Conservation (phyloP, 1,284 basidiomycete species). For the Ganoderma lucidum region DNA sequence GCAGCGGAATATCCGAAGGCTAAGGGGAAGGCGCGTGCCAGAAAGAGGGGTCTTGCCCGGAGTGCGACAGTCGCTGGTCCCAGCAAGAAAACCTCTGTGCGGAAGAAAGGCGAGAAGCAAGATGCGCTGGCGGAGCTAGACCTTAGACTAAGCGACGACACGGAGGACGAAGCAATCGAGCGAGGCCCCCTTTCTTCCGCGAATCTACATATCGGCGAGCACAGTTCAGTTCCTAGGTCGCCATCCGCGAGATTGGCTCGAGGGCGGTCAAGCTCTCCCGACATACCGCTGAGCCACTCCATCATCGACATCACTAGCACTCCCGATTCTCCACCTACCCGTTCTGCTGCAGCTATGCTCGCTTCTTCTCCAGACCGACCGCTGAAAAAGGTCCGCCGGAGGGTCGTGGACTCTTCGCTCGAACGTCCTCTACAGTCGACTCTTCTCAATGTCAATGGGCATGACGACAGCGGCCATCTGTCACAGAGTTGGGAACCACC, state of each 20-base stretch:
- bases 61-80: conserved; percentile 22
- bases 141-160: conserved; percentile 60
- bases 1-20: conserved; percentile 34
- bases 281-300: conserved; percentile 17
- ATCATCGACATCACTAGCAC: conserved; percentile 20
- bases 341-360: conserved; percentile 22
- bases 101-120: conserved; percentile 38
- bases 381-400: conserved; percentile 2
- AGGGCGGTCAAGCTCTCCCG: conserved; percentile 25
- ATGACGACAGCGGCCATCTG: conserved; percentile 13
- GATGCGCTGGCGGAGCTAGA: conserved; percentile 34
- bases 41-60: conserved; percentile 42
- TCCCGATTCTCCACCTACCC: conserved; percentile 17
- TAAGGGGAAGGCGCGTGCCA: conserved; percentile 25
- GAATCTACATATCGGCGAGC: neutral
- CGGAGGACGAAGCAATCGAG: conserved; percentile 63
- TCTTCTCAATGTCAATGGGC: conserved; percentile 20
- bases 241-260: conserved; percentile 3
- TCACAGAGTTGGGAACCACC: conserved; percentile 20
- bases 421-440: conserved; percentile 23
- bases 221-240: conserved; percentile 8
- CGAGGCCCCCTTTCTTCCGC: conserved; percentile 33
- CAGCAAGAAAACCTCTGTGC: conserved; percentile 40
- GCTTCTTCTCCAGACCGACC: conserved; percentile 25
- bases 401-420: conserved; percentile 16